phyloP scores from a whole-genome alignment of 164 flowering plant species.

The Berberis vulgaris region DNA sequence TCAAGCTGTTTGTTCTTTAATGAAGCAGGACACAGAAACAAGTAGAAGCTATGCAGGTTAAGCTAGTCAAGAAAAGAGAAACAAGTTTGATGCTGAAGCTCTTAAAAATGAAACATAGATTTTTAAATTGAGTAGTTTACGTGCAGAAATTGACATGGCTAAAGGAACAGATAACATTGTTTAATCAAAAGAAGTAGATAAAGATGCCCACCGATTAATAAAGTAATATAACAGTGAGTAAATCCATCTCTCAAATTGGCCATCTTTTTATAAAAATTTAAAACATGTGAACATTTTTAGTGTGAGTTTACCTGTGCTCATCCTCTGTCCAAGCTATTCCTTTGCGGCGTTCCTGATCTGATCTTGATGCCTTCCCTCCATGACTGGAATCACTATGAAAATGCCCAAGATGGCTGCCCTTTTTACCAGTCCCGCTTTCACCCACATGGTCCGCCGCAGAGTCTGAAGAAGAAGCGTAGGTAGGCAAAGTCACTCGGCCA shows the following conservation, averaged over 20 bases:
- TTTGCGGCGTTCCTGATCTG: slow-evolving; percentile 90
- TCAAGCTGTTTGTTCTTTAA: too few relatives aligned
- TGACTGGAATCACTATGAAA: slow-evolving; percentile 40
- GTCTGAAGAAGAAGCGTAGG: slow-evolving; percentile 50
- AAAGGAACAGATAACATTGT: neutral
- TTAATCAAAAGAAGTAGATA: neutral
- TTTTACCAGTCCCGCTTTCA: slow-evolving; percentile 55
- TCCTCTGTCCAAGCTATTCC: slow-evolving; percentile 99
- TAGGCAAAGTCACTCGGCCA: slow-evolving; percentile 69
- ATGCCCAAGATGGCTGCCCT: slow-evolving; percentile 36
- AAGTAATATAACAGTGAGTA: neutral
- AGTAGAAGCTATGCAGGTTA: too few relatives aligned
- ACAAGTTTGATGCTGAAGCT: too few relatives aligned
- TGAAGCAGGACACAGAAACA: too few relatives aligned
- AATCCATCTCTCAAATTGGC: neutral
- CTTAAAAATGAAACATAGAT: too few relatives aligned
- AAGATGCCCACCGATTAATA: neutral
- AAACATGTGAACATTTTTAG: neutral
- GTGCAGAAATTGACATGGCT: too few relatives aligned
- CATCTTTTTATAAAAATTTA: neutral
- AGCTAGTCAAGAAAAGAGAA: too few relatives aligned
- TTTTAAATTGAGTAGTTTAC: too few relatives aligned
- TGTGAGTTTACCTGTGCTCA: slow-evolving; percentile 70
- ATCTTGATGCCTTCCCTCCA: slow-evolving; percentile 57
- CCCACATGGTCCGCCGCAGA: slow-evolving; percentile 41